Percentiles rank a stretch among this genome's conserved stretches.
Conservation (phyloP, 129 eudicot species). For the Helianthus tuberosus region DNA sequence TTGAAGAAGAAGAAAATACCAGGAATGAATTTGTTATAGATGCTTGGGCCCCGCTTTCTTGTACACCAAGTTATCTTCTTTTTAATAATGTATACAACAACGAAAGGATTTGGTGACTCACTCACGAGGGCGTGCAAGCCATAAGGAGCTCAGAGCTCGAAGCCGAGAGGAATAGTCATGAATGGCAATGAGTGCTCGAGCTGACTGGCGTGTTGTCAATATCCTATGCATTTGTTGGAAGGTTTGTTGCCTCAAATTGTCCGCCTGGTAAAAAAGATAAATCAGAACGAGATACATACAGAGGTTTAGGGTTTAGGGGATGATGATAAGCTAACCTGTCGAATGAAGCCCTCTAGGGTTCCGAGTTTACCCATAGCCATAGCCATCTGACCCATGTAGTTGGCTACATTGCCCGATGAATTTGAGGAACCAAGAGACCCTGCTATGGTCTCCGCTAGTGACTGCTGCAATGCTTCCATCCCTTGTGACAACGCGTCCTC, state of each 20-base stretch:
- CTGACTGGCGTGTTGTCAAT: conserved; percentile 74
- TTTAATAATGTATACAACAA: conserved; percentile 28
- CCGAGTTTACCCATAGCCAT: conserved; percentile 87
- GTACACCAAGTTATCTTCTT: conserved; percentile 14
- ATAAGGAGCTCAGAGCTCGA: conserved; percentile 73
- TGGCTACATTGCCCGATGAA: conserved; percentile 74
- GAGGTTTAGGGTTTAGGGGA: background rate
- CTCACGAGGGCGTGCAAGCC: conserved; percentile 85
- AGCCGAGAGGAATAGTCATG: conserved; percentile 69
- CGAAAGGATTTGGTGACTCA: conserved; percentile 37
- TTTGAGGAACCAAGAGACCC: conserved; percentile 67
- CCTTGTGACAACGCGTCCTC: conserved; percentile 79
- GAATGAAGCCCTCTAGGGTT: conserved; percentile 78
- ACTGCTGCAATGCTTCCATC: conserved; percentile 79
- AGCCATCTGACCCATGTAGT: conserved; percentile 84
- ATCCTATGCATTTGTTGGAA: conserved; percentile 73
- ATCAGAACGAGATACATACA: background rate
- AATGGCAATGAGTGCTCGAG: conserved; percentile 71
- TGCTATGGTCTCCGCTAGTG: conserved; percentile 66
- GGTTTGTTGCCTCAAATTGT: conserved; percentile 74
- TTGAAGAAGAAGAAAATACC: conserved; percentile 27
- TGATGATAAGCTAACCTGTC: conserved; percentile 44
- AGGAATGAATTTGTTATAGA: conserved; percentile 12
- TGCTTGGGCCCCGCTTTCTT: conserved; percentile 22
- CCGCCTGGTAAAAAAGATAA: conserved; percentile 50